phyloP scores from a whole-genome alignment of 108 stramenopile genomes.

The Conticribra weissflogii region DNA sequence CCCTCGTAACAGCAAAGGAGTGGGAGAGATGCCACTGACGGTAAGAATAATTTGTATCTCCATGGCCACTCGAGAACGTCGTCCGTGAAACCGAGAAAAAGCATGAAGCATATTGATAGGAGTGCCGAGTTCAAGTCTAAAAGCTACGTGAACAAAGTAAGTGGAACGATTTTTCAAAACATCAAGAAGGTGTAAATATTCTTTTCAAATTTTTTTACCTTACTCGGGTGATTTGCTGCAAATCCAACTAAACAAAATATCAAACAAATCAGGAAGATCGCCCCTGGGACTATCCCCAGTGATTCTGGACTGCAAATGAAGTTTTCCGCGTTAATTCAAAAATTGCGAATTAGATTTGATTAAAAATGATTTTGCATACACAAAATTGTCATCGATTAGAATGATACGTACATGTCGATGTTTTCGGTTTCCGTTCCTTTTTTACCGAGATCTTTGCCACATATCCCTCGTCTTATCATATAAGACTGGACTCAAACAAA shows the following conservation, averaged over 20 bases:
- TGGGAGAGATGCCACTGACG: slow-evolving; percentile 94
- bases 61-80: slow-evolving; percentile 98
- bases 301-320: slow-evolving; percentile 84
- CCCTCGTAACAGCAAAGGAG: slow-evolving; percentile 94
- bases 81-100: slow-evolving; percentile 96
- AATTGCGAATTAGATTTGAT: not conserved
- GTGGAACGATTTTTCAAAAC: not conserved
- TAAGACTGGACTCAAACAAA: slow-evolving; percentile 39
- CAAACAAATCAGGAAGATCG: slow-evolving; percentile 89
- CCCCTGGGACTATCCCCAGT: slow-evolving; percentile 92
- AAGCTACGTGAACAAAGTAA: too few species aligned
- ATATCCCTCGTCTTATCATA: slow-evolving; percentile 79
- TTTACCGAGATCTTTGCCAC: slow-evolving; percentile 89
- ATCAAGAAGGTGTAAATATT: not conserved
- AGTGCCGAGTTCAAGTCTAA: slow-evolving; percentile 89
- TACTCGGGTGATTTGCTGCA: slow-evolving; percentile 74
- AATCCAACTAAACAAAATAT: slow-evolving; percentile 88
- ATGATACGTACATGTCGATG: slow-evolving; percentile 49
- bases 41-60: slow-evolving; percentile 95
- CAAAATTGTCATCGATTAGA: not conserved
- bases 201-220: slow-evolving; percentile 15
- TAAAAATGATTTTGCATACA: not conserved
- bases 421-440: slow-evolving; percentile 76
- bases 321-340: too few species aligned
- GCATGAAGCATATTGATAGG: slow-evolving; percentile 95